Conservation (phyloP, 164 flowering plant species). For the Brasenia schreberi region DNA sequence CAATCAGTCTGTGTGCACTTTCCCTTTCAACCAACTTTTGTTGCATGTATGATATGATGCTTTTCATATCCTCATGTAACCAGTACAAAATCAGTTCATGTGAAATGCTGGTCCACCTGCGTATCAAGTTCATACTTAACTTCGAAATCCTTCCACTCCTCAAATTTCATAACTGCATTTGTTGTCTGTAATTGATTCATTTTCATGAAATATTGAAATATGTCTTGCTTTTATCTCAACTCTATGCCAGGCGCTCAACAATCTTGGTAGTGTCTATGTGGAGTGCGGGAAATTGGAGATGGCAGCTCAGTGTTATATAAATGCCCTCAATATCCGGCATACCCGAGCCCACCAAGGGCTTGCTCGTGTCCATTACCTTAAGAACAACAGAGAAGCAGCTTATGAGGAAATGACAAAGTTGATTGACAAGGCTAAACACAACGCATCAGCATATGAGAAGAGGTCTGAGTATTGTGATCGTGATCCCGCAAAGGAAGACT, state of each 20-base stretch:
- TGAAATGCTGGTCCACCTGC: no score
- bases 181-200: no score
- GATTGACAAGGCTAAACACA: conserved; percentile 78
- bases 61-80: no score
- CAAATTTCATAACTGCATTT: no score
- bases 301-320: conserved; percentile 93
- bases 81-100: no score
- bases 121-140: no score
- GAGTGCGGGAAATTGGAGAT: conserved; percentile 66
- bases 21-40: no score
- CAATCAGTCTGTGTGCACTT: no score
- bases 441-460: conserved; percentile 97
- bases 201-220: background rate
- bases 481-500: conserved; percentile 71
- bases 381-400: conserved; percentile 63
- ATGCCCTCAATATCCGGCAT: conserved; percentile 85
- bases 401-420: conserved; percentile 88
- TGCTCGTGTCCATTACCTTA: conserved; percentile 84
- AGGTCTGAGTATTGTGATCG: conserved; percentile 97
- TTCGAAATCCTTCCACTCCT: no score
- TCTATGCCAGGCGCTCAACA: conserved; percentile 74
- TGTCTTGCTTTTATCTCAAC: background rate
- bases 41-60: no score
- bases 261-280: conserved; percentile 92
- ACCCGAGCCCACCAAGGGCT: conserved; percentile 98